Evolutionary conservation across 805 yeast genomes (phyloP), one percentile per base, ranked within the genome.

Genomic region (Hagleromyces aurorensis): DNA sequence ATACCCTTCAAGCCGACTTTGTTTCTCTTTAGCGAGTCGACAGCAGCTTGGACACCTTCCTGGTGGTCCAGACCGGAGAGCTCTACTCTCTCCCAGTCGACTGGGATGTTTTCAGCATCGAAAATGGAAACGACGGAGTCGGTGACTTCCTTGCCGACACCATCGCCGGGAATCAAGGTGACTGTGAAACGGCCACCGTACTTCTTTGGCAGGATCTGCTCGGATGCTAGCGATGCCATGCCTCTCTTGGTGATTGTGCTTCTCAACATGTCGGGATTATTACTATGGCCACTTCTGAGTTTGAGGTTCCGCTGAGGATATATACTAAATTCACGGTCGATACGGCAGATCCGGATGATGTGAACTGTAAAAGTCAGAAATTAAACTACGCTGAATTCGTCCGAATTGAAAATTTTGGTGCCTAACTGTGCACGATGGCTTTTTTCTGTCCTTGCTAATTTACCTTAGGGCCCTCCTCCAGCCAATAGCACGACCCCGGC

Each of bases 1-100:
- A 89, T 83, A 62, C 97, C 96, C 69, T 89, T 91, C 51, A 89
- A 73, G 57, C 96, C 98, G 52, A 91, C 83, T 68, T 86, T 87
- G 72, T 89, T 89, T 72, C 96, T 81, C 70, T 86, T 83, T 52
- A 89, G 69, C 13, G 96, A 85, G 45, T 77, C 73, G 40, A 91
- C 87, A 34, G 95, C 96, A 60, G 79, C 85, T 46, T 72, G 69
- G 51, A 85, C 83, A 47, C 76, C 75, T 27, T 70, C 70, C 48
- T 68, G 57, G 56, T 66, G 57, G 37, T 69, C 69, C 33, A 64
- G 44, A 45, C 76, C 78, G 8, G 77, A 65, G 40, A 82, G 78
- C 46, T 81, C 81, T 40, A 81, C 75, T 30, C 72, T 71, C 61
- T 91, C 97, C 81, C 91, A 91, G 48, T 86, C 95, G 45, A 89